Conservation (phyloP, 768 basidiomycete species). For the Amylocystis lapponica region DNA sequence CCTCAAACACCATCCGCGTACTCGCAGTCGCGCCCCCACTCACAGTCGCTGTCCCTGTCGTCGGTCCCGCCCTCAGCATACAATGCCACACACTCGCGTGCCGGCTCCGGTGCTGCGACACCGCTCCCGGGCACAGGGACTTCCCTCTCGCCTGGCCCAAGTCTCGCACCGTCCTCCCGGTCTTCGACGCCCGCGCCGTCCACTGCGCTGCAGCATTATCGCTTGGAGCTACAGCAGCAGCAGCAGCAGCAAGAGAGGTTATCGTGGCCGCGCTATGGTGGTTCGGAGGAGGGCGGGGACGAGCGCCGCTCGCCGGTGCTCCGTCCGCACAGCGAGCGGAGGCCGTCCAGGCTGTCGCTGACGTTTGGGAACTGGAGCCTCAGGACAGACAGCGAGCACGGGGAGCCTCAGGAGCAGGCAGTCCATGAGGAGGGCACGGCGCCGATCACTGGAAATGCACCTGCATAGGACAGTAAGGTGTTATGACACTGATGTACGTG, state of each 20-base stretch:
- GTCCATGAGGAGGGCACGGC: not conserved
- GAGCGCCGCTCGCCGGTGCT: not conserved
- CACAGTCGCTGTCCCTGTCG: constrained; percentile 5
- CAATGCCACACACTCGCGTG: not conserved
- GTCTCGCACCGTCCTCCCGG: constrained; percentile 9
- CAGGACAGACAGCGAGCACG: constrained; percentile 13
- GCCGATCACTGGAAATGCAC: not conserved
- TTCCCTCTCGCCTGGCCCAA: constrained; percentile 5
- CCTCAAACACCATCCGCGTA: constrained; percentile 8
- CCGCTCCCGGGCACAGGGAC: not conserved
- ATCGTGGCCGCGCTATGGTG: constrained; percentile 12
- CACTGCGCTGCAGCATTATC: not conserved
- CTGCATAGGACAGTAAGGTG: not conserved
- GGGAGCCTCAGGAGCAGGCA: not conserved
- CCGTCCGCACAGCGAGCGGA: constrained; percentile 5
- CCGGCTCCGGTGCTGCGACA: constrained; percentile 4
- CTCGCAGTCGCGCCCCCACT: constrained; percentile 11
- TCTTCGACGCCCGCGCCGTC: constrained; percentile 12
- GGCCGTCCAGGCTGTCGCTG: constrained; percentile 18
- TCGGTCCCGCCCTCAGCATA: constrained; percentile 1
- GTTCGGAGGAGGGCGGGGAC: constrained; percentile 5
- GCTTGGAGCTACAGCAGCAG: not conserved
- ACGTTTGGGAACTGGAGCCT: constrained; percentile 21
- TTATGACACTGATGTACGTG: not conserved
- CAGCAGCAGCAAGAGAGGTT: constrained; percentile 6